phyloP scores from a whole-genome alignment of 2,329 filamentous ascomycete genomes.

The Fusarium papillatum region DNA sequence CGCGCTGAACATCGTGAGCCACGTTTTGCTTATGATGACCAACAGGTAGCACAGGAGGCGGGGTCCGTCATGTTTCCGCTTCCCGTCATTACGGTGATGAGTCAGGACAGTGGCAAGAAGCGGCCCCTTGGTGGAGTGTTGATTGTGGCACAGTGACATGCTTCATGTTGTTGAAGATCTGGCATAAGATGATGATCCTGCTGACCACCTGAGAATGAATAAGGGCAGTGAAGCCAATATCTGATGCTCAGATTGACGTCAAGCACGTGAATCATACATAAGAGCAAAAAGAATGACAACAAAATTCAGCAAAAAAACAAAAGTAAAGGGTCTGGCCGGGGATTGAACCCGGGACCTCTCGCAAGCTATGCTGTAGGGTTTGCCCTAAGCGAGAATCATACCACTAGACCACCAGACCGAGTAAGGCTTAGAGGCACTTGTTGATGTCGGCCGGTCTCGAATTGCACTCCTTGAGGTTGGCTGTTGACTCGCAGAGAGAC shows the following conservation, averaged over 20 bases:
- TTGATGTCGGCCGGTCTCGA: background rate
- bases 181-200: background rate
- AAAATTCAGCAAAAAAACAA: background rate
- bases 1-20: background rate
- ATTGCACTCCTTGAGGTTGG: background rate
- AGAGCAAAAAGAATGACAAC: background rate
- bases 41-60: background rate
- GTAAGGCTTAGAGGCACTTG: background rate
- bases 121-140: background rate
- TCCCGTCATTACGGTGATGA: background rate
- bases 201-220: background rate
- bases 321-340: conserved; percentile 59
- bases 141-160: background rate
- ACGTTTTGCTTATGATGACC: background rate
- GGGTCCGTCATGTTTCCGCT: background rate
- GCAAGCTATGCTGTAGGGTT: conserved; percentile 54
- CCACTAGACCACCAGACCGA: conserved; percentile 71
- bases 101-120: background rate
- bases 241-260: background rate
- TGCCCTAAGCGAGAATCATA: conserved; percentile 79
- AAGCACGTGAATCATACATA: background rate
- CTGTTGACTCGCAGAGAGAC: background rate
- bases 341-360: conserved; percentile 63
- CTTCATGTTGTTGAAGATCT: background rate
- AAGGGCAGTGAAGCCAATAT: background rate